Base-by-base conservation (phyloP, 2,329 filamentous ascomycete species). In the Claviceps humidiphila region DNA sequence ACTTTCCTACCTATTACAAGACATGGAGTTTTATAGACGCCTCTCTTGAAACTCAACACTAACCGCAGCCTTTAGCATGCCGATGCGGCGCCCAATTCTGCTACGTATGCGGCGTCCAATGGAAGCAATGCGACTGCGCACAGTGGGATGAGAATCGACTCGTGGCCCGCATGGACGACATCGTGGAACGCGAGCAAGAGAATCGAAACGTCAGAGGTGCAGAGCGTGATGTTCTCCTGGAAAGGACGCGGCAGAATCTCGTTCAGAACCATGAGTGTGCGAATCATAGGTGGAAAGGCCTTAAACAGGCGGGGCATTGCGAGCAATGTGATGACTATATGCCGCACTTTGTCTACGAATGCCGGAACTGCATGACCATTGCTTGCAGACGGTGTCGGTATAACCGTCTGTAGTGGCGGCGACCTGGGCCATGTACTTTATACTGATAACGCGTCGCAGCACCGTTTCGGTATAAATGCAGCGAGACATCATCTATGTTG, bases 21-120 rank as follows among this genome's bases (percentile, higher is more conserved):
- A 34, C 30, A 34, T 34, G 9, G 30, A 34, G 30, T 34, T 4
- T 16, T 8, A 41, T 17, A 9, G 7, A 17, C 14, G 30, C 5
- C 45, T n/a, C n/a, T 26, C 14, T 17, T 13, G 24, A 17, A n/a
- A 2, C 2, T 26, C 26, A 34, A 16, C 22, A 24, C 43, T n/a
- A 24, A 46, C 24, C 11, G 9, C 24, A 9, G 5, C 4, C 20
- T 8, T n/a, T 40, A 66, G 76, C 68, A 0, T 80, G 75, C 49
- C 61, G 50, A 1, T 80, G 76, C 48, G 58, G 66, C 0, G 58
- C 64, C 0, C 37, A 77, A n/a, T 80, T 78, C 57, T 78, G 75
- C 57, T 77, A 76, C 41, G n/a, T 61, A 0, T 79, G 75, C 43
- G 73, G 73, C 4, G 14, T 20, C 0, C 2, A 0, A 3, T 76